These are phyloP conservation scores for Xylariaceae sp. DNA, from an alignment of 2,329 filamentous ascomycete species.

Conservation along the genomic window DNA sequence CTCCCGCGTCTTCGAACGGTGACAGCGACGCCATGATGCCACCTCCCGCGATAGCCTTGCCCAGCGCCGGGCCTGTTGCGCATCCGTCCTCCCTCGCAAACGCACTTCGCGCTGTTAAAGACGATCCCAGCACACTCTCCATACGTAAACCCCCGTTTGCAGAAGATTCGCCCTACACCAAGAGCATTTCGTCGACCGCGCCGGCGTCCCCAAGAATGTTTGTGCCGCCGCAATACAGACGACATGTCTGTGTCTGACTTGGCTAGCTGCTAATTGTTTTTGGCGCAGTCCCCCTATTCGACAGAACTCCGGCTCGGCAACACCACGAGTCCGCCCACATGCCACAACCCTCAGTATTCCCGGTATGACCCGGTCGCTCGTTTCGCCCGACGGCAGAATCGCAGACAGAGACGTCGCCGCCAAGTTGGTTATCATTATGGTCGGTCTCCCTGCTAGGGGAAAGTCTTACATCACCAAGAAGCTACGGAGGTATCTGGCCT, in stretches of 20 bases:
- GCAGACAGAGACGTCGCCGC: conserved; percentile 90
- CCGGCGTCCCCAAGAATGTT: conserved; percentile 59
- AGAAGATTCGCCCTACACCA: conserved; percentile 55
- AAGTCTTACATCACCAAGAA: conserved; percentile 99
- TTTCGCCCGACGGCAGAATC: conserved; percentile 93
- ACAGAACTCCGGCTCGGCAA: conserved; percentile 73
- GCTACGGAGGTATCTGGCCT: conserved; percentile 89
- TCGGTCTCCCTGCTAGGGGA: conserved; percentile 88
- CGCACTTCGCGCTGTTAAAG: conserved; percentile 42
- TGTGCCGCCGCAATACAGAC: conserved; percentile 28
- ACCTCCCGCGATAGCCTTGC: conserved; percentile 26
- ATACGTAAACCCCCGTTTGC: conserved; percentile 32
- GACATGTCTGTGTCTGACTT: not conserved
- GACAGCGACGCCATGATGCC: conserved; percentile 23
- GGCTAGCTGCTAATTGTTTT: conserved; percentile 14
- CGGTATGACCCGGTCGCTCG: conserved; percentile 90
- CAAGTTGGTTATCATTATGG: conserved; percentile 98
- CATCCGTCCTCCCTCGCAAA: conserved; percentile 39
- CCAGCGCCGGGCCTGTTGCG: conserved; percentile 29
- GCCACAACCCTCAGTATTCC: conserved; percentile 96
- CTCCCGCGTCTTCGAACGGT: conserved; percentile 23
- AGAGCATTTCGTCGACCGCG: conserved; percentile 58
- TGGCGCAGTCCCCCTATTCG: conserved; percentile 60
- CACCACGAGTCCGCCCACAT: conserved; percentile 74
- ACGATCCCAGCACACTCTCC: conserved; percentile 34